phyloP scores from a whole-genome alignment of 805 yeast species.

The Wickerhamomyces chambardii region DNA sequence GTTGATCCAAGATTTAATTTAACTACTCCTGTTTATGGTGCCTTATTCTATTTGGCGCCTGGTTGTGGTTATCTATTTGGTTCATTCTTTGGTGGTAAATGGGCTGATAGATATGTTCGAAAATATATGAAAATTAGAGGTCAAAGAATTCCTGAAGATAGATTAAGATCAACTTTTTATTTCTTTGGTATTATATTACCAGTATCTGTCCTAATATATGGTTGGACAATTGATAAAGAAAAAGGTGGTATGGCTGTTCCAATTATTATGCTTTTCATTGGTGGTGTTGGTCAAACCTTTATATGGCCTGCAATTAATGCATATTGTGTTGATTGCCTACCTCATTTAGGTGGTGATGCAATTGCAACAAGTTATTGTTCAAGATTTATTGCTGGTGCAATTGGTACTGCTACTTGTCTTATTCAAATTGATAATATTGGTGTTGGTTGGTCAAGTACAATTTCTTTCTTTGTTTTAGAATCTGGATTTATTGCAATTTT shows the following conservation, averaged over 20 bases:
- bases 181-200: slow-evolving; percentile 38
- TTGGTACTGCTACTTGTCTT: slow-evolving; percentile 41
- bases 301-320: slow-evolving; percentile 45
- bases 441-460: slow-evolving; percentile 47
- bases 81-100: slow-evolving; percentile 40
- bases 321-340: slow-evolving; percentile 51
- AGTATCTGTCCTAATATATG: slow-evolving; percentile 35
- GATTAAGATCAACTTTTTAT: slow-evolving; percentile 30
- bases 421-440: slow-evolving; percentile 38
- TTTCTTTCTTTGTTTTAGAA: slow-evolving; percentile 34
- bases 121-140: slow-evolving; percentile 30
- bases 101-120: slow-evolving; percentile 39
- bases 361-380: slow-evolving; percentile 44
- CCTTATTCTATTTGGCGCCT: slow-evolving; percentile 47
- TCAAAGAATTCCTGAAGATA: slow-evolving; percentile 41
- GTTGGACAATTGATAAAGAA: slow-evolving; percentile 39
- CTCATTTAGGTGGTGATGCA: slow-evolving; percentile 44
- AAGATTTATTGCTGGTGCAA: slow-evolving; percentile 40
- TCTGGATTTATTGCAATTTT: slow-evolving; percentile 25
- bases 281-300: slow-evolving; percentile 42
- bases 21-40: slow-evolving; percentile 37
- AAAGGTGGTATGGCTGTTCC: slow-evolving; percentile 51
- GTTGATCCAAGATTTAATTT: slow-evolving; percentile 46
- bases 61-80: slow-evolving; percentile 46
- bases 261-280: slow-evolving; percentile 35